Evolutionary conservation across 106 monocot genomes (phyloP).

Genomic region (Phalaenopsis aphrodite): DNA sequence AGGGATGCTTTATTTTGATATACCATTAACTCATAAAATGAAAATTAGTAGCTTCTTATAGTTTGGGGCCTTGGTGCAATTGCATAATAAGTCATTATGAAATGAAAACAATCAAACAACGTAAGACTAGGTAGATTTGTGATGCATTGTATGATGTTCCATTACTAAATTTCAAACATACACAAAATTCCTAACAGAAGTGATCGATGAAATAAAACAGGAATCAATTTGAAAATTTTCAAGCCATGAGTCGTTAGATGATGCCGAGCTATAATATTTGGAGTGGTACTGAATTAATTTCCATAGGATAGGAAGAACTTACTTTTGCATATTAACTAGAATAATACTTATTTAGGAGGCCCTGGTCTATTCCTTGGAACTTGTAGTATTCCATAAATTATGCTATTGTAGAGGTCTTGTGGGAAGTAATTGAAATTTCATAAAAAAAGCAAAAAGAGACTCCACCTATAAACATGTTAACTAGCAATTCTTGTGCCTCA

Average conservation of each 20-base stretch:
- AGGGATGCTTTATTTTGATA: not conserved
- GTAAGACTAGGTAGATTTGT: not conserved
- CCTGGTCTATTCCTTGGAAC: not conserved
- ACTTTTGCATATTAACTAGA: not conserved
- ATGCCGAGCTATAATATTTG: not conserved
- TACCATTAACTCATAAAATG: not conserved
- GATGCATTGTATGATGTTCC: not conserved
- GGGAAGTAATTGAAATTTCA: not conserved
- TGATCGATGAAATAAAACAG: not conserved
- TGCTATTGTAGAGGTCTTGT: not conserved
- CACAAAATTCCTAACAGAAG: not conserved
- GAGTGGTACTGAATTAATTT: not conserved
- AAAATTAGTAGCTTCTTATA: not conserved
- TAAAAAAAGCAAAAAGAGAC: not conserved
- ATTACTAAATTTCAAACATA: not conserved
- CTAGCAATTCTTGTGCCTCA: not conserved
- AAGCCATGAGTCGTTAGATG: not conserved
- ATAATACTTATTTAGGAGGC: not conserved
- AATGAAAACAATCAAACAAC: not conserved
- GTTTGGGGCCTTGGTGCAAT: not conserved
- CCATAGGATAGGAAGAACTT: not conserved
- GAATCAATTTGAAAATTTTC: not conserved
- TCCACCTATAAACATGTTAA: not conserved
- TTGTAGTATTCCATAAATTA: not conserved
- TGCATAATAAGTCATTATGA: not conserved